These are phyloP conservation scores for Paecilomyces sp. DNA, from an alignment of 2,329 filamentous ascomycete genomes.

Conservation along the genomic window DNA sequence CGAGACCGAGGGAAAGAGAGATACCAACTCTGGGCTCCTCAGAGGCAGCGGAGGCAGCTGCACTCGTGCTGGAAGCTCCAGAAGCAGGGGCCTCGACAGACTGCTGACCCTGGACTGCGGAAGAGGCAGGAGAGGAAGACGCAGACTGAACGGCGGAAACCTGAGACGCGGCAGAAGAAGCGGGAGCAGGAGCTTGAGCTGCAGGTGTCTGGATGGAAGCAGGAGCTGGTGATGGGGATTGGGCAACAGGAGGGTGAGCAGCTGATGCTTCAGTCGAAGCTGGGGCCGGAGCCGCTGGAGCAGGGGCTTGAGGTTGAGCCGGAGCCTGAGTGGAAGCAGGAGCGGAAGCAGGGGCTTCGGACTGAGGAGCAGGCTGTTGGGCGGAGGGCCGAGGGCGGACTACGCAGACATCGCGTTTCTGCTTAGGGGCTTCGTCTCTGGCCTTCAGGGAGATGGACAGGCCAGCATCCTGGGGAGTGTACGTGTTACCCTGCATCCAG, in stretches of 20 bases:
- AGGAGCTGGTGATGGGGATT: background rate
- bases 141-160: background rate
- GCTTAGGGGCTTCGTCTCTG: background rate
- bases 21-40: background rate
- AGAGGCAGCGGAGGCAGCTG: background rate
- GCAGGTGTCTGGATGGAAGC: background rate
- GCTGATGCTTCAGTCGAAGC: constrained; percentile 3
- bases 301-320: background rate
- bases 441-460: background rate
- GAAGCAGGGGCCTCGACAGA: background rate
- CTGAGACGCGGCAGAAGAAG: no score
- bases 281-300: constrained; percentile 6
- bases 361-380: constrained; percentile 11
- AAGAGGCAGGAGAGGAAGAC: background rate
- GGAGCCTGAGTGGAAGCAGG: constrained; percentile 1
- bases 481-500: constrained; percentile 75
- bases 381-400: background rate
- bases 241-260: constrained; percentile 2
- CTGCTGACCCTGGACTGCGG: no score
- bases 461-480: constrained; percentile 36
- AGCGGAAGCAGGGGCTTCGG: constrained; percentile 3
- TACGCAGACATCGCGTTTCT: background rate
- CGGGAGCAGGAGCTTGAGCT: background rate
- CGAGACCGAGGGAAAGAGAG: background rate
- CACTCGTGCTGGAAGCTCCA: background rate